Conservation (phyloP, 78 protist genomes). For the Dictyostelium citrinum region DNA sequence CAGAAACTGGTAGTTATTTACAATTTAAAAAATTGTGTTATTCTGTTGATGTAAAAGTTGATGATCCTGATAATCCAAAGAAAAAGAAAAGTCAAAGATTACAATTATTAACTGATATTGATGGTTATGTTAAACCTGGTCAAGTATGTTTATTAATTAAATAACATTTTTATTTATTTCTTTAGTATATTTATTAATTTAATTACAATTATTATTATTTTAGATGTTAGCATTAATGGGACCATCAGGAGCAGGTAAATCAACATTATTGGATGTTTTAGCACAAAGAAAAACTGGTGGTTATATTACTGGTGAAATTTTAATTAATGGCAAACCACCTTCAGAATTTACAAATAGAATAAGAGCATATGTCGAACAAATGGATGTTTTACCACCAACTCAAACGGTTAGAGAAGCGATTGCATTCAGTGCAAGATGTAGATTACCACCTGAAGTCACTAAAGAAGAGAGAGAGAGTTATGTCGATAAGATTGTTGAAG, state of each 20-base stretch:
- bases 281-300: slow-evolving; percentile 75
- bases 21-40: slow-evolving; percentile 23
- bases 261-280: slow-evolving; percentile 60
- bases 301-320: slow-evolving; percentile 41
- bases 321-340: slow-evolving; percentile 59
- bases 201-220: background rate
- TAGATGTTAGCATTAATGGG: slow-evolving; percentile 73
- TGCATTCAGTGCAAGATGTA: slow-evolving; percentile 49
- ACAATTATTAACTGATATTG: slow-evolving; percentile 27
- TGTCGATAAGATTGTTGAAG: slow-evolving; percentile 51
- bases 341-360: slow-evolving; percentile 16
- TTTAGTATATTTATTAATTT: background rate
- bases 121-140: slow-evolving; percentile 55
- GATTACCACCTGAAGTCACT: slow-evolving; percentile 17
- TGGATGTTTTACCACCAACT: slow-evolving; percentile 71
- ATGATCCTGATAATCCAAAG: slow-evolving; percentile 18
- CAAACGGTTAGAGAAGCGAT: slow-evolving; percentile 78
- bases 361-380: slow-evolving; percentile 68
- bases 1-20: slow-evolving; percentile 33
- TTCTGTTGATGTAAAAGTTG: slow-evolving; percentile 13
- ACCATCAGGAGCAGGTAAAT: slow-evolving; percentile 77
- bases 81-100: background rate
- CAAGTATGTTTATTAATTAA: background rate
- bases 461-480: background rate
- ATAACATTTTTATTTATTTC: background rate